Evolutionary conservation across 2,329 filamentous ascomycete genomes (phyloP).

Genomic region (Onygenales sp.): DNA sequence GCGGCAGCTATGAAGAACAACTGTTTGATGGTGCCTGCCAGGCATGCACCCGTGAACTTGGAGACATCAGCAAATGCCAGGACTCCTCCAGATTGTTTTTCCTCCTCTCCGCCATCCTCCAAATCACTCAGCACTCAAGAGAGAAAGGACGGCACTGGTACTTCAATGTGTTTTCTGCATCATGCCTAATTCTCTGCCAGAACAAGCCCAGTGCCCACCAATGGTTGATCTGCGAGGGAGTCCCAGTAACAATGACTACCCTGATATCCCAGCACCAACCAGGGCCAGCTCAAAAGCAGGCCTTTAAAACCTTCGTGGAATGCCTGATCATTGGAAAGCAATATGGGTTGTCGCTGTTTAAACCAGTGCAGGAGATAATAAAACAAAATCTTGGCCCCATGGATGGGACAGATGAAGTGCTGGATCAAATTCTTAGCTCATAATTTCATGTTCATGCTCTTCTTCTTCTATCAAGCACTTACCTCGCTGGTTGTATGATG

Average conservation of each 20-base stretch:
- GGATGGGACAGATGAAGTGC: neutral
- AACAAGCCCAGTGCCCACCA: constrained; percentile 12
- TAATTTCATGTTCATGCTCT: neutral
- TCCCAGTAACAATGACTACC: constrained; percentile 8
- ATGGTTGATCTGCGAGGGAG: constrained; percentile 15
- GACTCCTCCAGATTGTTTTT: constrained; percentile 12
- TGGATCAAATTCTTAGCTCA: neutral
- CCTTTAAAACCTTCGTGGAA: constrained; percentile 12
- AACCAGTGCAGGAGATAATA: neutral
- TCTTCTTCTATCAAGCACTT: no score
- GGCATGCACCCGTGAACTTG: constrained; percentile 15
- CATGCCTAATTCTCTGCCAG: constrained; percentile 18
- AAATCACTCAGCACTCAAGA: constrained; percentile 15
- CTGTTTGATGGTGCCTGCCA: constrained; percentile 15
- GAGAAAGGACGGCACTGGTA: constrained; percentile 13
- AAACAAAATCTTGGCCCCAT: constrained; percentile 7
- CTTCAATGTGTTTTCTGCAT: constrained; percentile 12
- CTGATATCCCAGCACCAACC: constrained; percentile 8
- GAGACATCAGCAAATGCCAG: constrained; percentile 12
- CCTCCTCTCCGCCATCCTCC: constrained; percentile 17
- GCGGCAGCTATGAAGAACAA: constrained; percentile 13
- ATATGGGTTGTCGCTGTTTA: constrained; percentile 9
- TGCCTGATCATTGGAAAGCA: constrained; percentile 15
- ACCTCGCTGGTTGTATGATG: no score
- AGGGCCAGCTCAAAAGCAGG: constrained; percentile 11